These are phyloP conservation scores for Malassezia brasiliensis DNA, from an alignment of 1,284 basidiomycete genomes.

Conservation along the genomic window DNA sequence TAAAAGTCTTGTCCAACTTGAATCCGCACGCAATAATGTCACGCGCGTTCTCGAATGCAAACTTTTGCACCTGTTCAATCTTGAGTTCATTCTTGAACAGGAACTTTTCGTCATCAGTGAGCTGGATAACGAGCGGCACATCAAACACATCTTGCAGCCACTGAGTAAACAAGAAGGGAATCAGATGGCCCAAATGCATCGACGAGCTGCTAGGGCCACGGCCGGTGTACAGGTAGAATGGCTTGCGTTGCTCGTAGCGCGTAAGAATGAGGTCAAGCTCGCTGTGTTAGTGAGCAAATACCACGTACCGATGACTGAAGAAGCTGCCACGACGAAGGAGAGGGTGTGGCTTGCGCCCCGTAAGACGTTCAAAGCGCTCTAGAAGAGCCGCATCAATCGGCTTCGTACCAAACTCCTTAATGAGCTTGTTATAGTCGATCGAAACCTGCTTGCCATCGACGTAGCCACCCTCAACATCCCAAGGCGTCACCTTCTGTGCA, in stretches of 20 bases:
- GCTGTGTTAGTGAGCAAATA: slow-evolving; percentile 50
- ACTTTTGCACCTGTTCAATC: slow-evolving; percentile 75
- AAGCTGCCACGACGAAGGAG: slow-evolving; percentile 86
- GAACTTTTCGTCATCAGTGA: slow-evolving; percentile 99
- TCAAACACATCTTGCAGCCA: slow-evolving; percentile 97
- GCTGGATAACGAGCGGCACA: slow-evolving; percentile 83
- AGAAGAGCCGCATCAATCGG: slow-evolving; percentile 68
- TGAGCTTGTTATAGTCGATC: slow-evolving; percentile 87
- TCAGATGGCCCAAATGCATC: slow-evolving; percentile 96
- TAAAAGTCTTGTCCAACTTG: slow-evolving; percentile 85
- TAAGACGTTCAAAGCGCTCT: slow-evolving; percentile 80
- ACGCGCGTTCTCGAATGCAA: slow-evolving; percentile 73
- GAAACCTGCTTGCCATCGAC: slow-evolving; percentile 69
- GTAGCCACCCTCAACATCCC: slow-evolving; percentile 91
- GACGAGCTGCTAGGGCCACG: slow-evolving; percentile 91
- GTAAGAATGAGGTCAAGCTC: slow-evolving; percentile 90
- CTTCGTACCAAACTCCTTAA: slow-evolving; percentile 86
- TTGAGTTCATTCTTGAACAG: slow-evolving; percentile 90
- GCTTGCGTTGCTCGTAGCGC: slow-evolving; percentile 90
- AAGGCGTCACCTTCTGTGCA: slow-evolving; percentile 84
- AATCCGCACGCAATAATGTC: slow-evolving; percentile 97
- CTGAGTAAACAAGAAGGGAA: slow-evolving; percentile 96
- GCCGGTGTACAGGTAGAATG: slow-evolving; percentile 96
- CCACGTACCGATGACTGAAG: slow-evolving; percentile 82
- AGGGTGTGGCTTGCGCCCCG: slow-evolving; percentile 81